Evolutionary conservation across 179 eudicot genomes (phyloP).

Genomic region (Sideroxylon spinosum): DNA sequence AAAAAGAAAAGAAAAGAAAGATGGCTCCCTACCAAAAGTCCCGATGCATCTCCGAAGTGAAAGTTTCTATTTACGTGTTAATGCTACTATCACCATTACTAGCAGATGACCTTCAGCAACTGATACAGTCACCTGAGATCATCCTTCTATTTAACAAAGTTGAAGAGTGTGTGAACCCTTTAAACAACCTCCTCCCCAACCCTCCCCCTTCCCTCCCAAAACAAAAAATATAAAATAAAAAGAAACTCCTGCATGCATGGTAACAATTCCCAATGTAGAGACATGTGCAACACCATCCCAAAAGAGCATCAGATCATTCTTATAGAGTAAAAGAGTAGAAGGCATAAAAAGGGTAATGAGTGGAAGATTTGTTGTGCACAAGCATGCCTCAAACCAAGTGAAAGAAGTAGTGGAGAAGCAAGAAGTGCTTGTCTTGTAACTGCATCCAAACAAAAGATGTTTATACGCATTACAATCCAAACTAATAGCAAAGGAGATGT

Average conservation of each 20-base stretch:
- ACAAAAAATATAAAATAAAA: no score
- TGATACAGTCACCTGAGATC: neutral
- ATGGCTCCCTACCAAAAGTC: neutral
- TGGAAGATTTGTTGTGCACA: neutral
- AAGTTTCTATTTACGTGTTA: neutral
- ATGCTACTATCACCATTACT: neutral
- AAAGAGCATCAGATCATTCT: neutral
- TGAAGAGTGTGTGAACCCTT: neutral
- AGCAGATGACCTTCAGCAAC: constrained; percentile 6
- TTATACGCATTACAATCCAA: no score
- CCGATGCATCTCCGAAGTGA: neutral
- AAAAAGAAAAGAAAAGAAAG: neutral
- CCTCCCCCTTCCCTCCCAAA: no score
- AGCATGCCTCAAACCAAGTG: neutral
- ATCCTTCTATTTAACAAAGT: neutral
- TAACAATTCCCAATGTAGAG: neutral
- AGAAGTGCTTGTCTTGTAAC: neutral
- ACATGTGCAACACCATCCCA: neutral
- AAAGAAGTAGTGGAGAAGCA: neutral
- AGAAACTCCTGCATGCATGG: neutral
- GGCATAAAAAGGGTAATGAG: neutral
- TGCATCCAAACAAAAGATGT: no score
- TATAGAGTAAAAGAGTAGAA: neutral
- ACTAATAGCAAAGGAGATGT: neutral
- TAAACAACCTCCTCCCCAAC: no score